Evolutionary conservation across 306 rosid genomes (phyloP), one percentile per base, ranked within the genome.

Genomic region (Acacia crassicarpa): DNA sequence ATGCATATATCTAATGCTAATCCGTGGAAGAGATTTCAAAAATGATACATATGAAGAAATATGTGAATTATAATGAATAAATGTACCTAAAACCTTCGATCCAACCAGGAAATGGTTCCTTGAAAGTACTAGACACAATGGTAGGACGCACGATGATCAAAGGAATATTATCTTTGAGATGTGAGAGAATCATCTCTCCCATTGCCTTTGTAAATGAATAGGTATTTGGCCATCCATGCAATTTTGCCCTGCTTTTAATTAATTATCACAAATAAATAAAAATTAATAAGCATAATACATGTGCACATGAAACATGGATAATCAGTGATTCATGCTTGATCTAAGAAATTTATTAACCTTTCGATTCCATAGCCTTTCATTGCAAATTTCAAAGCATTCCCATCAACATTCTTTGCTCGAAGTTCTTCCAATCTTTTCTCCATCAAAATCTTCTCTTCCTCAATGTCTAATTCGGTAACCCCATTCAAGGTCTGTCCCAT

Each of bases 331-430:
- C 58, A 51, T 51, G 6, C 6, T 51, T 16, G 58, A 51, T 16
- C 59, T 1, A 5, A 19, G 59, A 53, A 19, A 51, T 4, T 33
- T 33, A 44, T 17, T 51, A 51, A 89, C 89, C 90, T 87, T 68
- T 32, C 4, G 2, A 67, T 65, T 69, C 93, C 89, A 69, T 82
- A 78, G 4, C 73, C 66, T 81, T 35, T 82, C 93, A 90, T 87
- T 20, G 32, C 13, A 2, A 33, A 43, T 3, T 33, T 67, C 25
- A 86, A 71, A 22, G 77, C 66, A 22, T 46, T 23, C 65, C 80
- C 71, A 1, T 51, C 6, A 10, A 49, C 53, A 22, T 76, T 54
- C 2, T 69, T 67, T 48, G 27, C 54, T 74, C 3, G 35, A 54
- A 87, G 85, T 19, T 53, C 59, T 19, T 19, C 25, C 65, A 87